Base-by-base conservation (phyloP, 371 early-diverging fungal genomes). In the Mortierella sp. region DNA sequence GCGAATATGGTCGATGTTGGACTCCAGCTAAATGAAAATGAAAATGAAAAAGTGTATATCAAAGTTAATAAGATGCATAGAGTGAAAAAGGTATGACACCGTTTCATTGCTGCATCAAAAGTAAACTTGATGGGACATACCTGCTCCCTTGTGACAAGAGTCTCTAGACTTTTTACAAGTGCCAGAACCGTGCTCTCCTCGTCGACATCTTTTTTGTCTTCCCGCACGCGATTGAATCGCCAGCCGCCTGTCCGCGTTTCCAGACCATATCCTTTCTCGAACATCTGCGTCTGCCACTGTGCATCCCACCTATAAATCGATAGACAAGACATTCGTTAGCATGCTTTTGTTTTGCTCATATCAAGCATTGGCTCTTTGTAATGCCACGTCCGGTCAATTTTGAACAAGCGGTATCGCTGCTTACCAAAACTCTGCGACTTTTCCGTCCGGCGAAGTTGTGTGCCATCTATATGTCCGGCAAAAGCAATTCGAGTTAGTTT, bases 171-270 rank as follows among this genome's bases (percentile, higher is more conserved):
- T 19, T 89, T 77, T 16, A 93, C 40, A 7, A 92, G 86, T 64
- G 89, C 88, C 44, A 88, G 86, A 6, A 91, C 90, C 0, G 88
- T 88, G 31, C 75, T 81, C 68, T 92, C 92, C 64, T 93, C 92
- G 77, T 94, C 93, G 19, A 93, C 92, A 26, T 87, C 89, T n/a
- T 87, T 86, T 76, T 93, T 94, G 80, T 95, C 95, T 24, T 87
- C 88, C 24, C 95, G 87, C 19, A 92, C 88, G 29, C 92, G 90
- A 29, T 92, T 90, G 80, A 94, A 91, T 79, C 90, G 88, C 92
- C 92, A 92, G 26, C 92, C 92, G 40, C 92, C 92, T 71, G 86
- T 87, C 70, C 90, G 86, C 37, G 87, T 85, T 22, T 81, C 85
- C 19, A 91, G 87, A 13, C 91, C 92, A 79, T 90, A 90, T 14